phyloP scores from a whole-genome alignment of 768 basidiomycete genomes.

The Crucibulum laeve region DNA sequence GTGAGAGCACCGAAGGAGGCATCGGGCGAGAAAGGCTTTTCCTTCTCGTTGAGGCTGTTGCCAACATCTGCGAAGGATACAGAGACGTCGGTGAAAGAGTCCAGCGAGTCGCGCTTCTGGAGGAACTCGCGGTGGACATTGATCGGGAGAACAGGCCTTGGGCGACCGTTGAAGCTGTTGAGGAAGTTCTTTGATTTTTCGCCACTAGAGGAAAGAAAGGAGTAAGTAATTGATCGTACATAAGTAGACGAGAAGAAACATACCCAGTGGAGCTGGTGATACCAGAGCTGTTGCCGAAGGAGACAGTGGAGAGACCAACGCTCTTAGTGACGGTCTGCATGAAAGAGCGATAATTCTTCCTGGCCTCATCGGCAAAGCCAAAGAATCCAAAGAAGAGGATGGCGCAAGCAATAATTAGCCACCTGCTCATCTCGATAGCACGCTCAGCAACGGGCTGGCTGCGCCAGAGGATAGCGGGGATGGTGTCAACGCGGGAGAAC shows the following conservation, averaged over 20 bases:
- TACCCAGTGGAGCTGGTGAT: slow-evolving; percentile 21
- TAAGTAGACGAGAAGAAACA: slow-evolving; percentile 6
- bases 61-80: slow-evolving; percentile 34
- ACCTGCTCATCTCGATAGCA: slow-evolving; percentile 41
- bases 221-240: background rate
- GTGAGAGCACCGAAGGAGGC: slow-evolving; percentile 31
- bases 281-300: slow-evolving; percentile 15
- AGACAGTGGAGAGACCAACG: slow-evolving; percentile 23
- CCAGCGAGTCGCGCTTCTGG: slow-evolving; percentile 42
- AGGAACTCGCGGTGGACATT: slow-evolving; percentile 40
- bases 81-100: slow-evolving; percentile 43
- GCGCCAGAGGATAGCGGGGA: slow-evolving; percentile 42
- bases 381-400: slow-evolving; percentile 15
- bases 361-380: slow-evolving; percentile 15
- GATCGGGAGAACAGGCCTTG: slow-evolving; percentile 35
- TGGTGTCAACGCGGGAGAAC: slow-evolving; percentile 38
- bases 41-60: slow-evolving; percentile 28
- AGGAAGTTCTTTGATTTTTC: slow-evolving; percentile 17
- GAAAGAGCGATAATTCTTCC: slow-evolving; percentile 21
- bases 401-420: slow-evolving; percentile 32
- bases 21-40: slow-evolving; percentile 26
- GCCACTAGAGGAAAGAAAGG: slow-evolving; percentile 9
- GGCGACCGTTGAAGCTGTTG: slow-evolving; percentile 17
- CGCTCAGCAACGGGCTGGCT: slow-evolving; percentile 11
- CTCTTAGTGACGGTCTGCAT: slow-evolving; percentile 33